A percentile compares a stretch with the other conserved stretches of the same genome.
Conservation (phyloP, 164 flowering plant genomes). For the Vitis rupestris region DNA sequence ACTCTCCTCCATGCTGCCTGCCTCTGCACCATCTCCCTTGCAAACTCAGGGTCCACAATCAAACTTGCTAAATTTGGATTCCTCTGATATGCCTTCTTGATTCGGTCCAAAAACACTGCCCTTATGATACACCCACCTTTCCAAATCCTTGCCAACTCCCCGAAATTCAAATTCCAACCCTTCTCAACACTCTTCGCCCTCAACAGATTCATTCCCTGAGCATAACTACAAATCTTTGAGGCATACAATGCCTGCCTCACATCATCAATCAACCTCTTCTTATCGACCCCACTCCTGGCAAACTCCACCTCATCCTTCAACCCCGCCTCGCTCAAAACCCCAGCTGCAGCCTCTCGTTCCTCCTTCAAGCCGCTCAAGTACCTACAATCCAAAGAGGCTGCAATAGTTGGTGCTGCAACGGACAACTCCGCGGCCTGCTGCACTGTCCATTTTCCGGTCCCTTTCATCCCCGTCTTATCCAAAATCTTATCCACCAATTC, state of each 20-base stretch:
- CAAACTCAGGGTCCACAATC: constrained; percentile 53
- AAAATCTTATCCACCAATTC: constrained; percentile 51
- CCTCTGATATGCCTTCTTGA: constrained; percentile 50
- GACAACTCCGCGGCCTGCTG: constrained; percentile 58
- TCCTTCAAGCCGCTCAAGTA: constrained; percentile 56
- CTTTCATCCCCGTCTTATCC: constrained; percentile 60
- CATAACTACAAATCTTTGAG: constrained; percentile 56
- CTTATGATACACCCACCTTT: constrained; percentile 58
- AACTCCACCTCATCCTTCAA: constrained; percentile 30
- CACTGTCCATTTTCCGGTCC: constrained; percentile 60
- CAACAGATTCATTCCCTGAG: constrained; percentile 54
- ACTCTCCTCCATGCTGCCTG: constrained; percentile 57
- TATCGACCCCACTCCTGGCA: constrained; percentile 28
- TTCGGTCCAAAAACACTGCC: constrained; percentile 50
- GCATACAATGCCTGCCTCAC: constrained; percentile 57
- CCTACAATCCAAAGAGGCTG: constrained; percentile 46
- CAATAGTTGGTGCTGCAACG: constrained; percentile 52
- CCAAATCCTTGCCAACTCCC: constrained; percentile 57
- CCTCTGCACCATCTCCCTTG: constrained; percentile 52
- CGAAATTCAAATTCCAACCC: constrained; percentile 47
- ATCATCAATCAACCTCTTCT: constrained; percentile 48
- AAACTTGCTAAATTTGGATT: constrained; percentile 40
- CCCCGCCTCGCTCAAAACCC: constrained; percentile 42
- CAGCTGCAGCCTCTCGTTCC: constrained; percentile 42
- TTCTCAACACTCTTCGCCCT: constrained; percentile 47